phyloP scores from a whole-genome alignment of 1,284 basidiomycete genomes.

The Marasmius sp. region DNA sequence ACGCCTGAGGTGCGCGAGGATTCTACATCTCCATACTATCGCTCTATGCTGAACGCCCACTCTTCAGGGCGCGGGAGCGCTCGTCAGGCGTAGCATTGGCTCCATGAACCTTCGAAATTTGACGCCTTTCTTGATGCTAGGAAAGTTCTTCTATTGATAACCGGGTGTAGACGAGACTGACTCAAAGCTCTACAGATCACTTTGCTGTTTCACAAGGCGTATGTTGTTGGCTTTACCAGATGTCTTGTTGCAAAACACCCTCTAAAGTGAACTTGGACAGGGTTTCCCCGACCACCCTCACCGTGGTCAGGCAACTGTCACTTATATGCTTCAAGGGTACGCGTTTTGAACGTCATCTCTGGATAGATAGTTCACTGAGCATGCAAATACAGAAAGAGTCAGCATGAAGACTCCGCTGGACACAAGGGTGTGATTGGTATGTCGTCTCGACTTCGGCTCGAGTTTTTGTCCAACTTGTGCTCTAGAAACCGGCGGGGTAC shows the following conservation, averaged over 20 bases:
- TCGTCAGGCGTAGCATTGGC: slow-evolving; percentile 90
- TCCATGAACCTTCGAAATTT: slow-evolving; percentile 74
- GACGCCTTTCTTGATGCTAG: slow-evolving; percentile 87
- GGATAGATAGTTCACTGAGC: not conserved
- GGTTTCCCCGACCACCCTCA: slow-evolving; percentile 87
- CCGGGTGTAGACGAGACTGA: not conserved
- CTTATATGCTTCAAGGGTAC: slow-evolving; percentile 86
- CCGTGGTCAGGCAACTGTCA: slow-evolving; percentile 85
- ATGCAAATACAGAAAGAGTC: slow-evolving; percentile 45
- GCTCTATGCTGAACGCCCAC: not conserved
- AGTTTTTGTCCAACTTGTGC: not conserved
- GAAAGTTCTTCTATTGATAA: not conserved
- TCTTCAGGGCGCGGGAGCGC: slow-evolving; percentile 76
- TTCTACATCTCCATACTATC: not conserved
- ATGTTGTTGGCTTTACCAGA: slow-evolving; percentile 33
- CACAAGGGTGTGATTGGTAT: slow-evolving; percentile 74
- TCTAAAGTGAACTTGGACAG: slow-evolving; percentile 28
- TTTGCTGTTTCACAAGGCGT: slow-evolving; percentile 67
- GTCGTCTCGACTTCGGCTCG: not conserved
- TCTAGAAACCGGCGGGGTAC: slow-evolving; percentile 77
- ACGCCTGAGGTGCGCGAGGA: slow-evolving; percentile 66
- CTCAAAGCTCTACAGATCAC: slow-evolving; percentile 46
- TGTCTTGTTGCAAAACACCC: slow-evolving; percentile 1
- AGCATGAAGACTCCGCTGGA: slow-evolving; percentile 92
- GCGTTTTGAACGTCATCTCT: slow-evolving; percentile 8